These are phyloP conservation scores for Rhodotorula diobovata DNA, from an alignment of 768 basidiomycete species.

Conservation along the genomic window DNA sequence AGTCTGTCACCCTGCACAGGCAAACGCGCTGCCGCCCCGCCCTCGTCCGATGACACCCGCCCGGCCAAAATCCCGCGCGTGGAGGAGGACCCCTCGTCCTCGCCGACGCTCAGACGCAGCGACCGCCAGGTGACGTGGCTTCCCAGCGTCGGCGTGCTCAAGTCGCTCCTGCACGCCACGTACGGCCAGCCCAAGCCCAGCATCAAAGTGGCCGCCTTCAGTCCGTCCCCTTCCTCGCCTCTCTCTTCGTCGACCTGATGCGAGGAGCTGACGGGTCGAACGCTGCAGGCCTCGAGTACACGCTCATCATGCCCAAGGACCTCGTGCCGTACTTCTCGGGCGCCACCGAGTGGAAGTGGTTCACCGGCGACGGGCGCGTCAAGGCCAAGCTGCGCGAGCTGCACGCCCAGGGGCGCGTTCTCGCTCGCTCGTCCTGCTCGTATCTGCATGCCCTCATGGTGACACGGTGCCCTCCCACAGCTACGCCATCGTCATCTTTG, in stretches of 20 bases:
- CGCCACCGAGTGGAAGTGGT: conserved; percentile 1
- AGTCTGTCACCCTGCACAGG: background rate
- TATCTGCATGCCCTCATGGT: no score
- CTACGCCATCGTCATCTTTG: conserved; percentile 44
- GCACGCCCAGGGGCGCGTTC: conserved; percentile 1
- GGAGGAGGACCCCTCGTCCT: background rate
- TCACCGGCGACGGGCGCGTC: background rate
- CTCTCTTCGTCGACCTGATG: background rate
- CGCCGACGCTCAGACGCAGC: background rate
- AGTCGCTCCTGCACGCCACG: conserved; percentile 4
- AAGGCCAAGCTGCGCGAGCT: background rate
- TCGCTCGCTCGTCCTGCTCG: background rate
- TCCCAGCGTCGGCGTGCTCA: background rate
- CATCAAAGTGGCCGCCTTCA: conserved; percentile 10
- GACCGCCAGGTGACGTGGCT: background rate
- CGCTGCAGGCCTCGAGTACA: conserved; percentile 8
- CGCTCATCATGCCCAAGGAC: background rate
- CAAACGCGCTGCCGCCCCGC: background rate
- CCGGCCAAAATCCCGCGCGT: background rate
- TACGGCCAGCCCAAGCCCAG: background rate
- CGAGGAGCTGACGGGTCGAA: background rate
- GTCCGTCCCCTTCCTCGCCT: background rate
- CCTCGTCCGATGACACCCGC: background rate
- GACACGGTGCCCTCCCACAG: background rate
- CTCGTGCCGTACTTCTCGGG: no score